A percentile compares a stretch with the other conserved stretches of the same genome.
Conservation (phyloP, 352 stramenopile species). For the Aphanomyces euteiches region DNA sequence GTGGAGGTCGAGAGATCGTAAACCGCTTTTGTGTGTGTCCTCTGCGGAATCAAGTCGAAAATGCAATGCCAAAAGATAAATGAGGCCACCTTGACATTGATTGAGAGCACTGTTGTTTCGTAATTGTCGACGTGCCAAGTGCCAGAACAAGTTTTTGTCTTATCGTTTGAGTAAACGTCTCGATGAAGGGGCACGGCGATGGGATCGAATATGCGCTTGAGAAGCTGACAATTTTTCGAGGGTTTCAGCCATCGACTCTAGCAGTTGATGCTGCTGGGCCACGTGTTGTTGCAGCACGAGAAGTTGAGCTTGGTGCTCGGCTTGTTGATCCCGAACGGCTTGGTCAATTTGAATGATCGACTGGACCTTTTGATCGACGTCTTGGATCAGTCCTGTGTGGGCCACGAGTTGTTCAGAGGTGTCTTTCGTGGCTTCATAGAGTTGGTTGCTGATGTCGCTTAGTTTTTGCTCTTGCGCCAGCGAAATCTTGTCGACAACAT, state of each 20-base stretch:
- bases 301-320: not conserved
- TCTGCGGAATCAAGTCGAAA: too few relatives aligned
- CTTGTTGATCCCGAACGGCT: not conserved
- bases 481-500: not conserved
- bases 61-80: too few relatives aligned
- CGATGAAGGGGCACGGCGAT: not conserved
- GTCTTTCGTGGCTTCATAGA: not conserved
- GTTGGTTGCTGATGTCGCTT: not conserved
- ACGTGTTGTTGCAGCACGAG: conserved; percentile 7
- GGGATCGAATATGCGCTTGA: not conserved
- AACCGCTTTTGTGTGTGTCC: too few relatives aligned
- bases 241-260: not conserved
- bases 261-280: not conserved
- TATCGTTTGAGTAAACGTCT: too few relatives aligned
- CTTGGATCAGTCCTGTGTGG: not conserved
- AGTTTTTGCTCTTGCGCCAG: not conserved
- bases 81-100: too few relatives aligned
- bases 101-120: too few relatives aligned
- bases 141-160: too few relatives aligned
- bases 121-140: too few relatives aligned
- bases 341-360: not conserved
- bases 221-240: not conserved
- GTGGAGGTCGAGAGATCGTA: too few relatives aligned
- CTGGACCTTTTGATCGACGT: not conserved
- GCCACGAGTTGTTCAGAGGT: not conserved